Conservation (phyloP, 2,329 filamentous ascomycete species). For the Monosporascus sp. region DNA sequence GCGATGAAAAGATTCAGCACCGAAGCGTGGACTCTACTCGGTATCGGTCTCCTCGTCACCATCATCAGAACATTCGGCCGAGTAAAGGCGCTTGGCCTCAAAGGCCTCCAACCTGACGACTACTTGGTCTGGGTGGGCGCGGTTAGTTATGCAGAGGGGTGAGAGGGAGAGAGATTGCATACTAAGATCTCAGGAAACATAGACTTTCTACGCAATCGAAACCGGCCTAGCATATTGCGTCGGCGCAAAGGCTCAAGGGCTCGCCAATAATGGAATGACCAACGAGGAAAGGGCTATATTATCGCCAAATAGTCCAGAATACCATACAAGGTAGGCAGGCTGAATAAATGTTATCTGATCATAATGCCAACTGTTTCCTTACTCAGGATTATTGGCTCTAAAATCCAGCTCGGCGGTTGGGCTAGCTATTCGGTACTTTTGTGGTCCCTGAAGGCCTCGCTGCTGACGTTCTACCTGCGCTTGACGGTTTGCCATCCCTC, state of each 20-base stretch:
- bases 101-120: conserved; percentile 30
- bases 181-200: conserved; percentile 7
- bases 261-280: conserved; percentile 52
- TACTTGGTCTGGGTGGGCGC: conserved; percentile 29
- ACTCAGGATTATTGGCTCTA: conserved; percentile 42
- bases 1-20: conserved; percentile 25
- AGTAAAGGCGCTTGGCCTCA: conserved; percentile 26
- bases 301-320: conserved; percentile 38
- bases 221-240: conserved; percentile 43
- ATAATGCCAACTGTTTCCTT: neutral
- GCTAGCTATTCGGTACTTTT: conserved; percentile 46
- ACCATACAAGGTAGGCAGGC: conserved; percentile 23
- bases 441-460: conserved; percentile 48
- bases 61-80: conserved; percentile 32
- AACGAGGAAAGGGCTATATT: conserved; percentile 39
- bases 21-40: conserved; percentile 31
- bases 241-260: conserved; percentile 40
- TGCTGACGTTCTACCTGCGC: conserved; percentile 49
- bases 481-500: conserved; percentile 31
- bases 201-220: conserved; percentile 47
- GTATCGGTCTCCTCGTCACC: conserved; percentile 29
- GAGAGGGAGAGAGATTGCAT: neutral
- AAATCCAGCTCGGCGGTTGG: conserved; percentile 50
- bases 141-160: conserved; percentile 19
- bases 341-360: too few species aligned